Evolutionary conservation across 1,284 basidiomycete genomes (phyloP).

Genomic region (Ustilago bromivora): DNA sequence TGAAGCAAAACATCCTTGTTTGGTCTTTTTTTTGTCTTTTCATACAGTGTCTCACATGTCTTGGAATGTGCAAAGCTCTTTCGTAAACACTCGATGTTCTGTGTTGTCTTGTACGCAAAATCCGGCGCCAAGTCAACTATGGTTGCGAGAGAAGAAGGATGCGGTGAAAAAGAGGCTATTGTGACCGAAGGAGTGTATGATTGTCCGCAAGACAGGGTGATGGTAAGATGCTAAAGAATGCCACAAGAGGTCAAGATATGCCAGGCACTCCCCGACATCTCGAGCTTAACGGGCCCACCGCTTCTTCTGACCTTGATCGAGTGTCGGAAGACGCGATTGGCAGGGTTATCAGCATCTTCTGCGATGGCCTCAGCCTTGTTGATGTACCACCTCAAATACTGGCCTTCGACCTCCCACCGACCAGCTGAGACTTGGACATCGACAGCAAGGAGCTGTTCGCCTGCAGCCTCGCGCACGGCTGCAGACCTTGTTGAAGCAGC

Average conservation of each 20-base stretch:
- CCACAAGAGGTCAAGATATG: constrained; percentile 41
- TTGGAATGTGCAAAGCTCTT: constrained; percentile 13
- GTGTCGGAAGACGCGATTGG: constrained; percentile 37
- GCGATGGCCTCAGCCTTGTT: constrained; percentile 42
- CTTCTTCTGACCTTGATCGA: constrained; percentile 44
- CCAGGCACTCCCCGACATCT: constrained; percentile 47
- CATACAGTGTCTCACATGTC: constrained; percentile 13
- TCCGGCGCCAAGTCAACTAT: background rate
- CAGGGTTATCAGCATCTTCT: constrained; percentile 22
- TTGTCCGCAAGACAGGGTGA: background rate
- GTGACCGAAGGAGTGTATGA: background rate
- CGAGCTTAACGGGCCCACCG: constrained; percentile 39
- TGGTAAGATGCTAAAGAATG: constrained; percentile 19
- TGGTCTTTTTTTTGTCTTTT: constrained; percentile 1
- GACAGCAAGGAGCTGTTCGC: constrained; percentile 66
- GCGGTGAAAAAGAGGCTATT: background rate
- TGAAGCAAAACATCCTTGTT: constrained; percentile 3
- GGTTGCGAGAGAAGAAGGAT: constrained; percentile 7
- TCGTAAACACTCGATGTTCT: background rate
- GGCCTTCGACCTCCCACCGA: constrained; percentile 77
- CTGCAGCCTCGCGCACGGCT: background rate
- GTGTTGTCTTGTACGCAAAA: background rate
- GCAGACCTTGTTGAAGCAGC: constrained; percentile 16
- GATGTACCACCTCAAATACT: constrained; percentile 86
- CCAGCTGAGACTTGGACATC: constrained; percentile 76